Percentiles rank a stretch among this genome's conserved stretches.
These are phyloP conservation scores for Chrysopogon serrulatus DNA, from an alignment of 176 grass and related monocot species.

Conservation along the genomic window DNA sequence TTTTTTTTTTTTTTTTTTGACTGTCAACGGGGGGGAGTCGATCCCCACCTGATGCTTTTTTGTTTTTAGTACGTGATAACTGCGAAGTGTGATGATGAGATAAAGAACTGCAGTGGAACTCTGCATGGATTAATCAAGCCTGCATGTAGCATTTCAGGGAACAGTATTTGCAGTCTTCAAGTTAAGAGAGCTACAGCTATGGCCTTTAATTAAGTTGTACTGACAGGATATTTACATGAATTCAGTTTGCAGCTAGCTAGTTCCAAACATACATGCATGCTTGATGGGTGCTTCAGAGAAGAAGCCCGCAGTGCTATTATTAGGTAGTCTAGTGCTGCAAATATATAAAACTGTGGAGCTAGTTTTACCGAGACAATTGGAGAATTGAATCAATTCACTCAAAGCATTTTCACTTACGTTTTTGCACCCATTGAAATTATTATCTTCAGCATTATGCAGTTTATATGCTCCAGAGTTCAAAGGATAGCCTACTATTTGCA, in stretches of 20 bases:
- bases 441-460: too few relatives aligned
- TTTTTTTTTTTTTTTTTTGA: too few relatives aligned
- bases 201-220: background rate
- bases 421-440: too few relatives aligned
- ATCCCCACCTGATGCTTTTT: background rate
- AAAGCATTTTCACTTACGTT: too few relatives aligned
- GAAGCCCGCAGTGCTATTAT: background rate
- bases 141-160: background rate
- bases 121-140: background rate
- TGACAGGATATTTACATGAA: background rate
- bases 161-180: background rate
- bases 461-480: too few relatives aligned
- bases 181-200: background rate
- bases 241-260: background rate
- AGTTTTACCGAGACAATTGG: too few relatives aligned
- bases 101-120: background rate
- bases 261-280: background rate
- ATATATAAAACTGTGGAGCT: too few relatives aligned
- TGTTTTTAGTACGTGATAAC: background rate
- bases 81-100: background rate
- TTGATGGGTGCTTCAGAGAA: too few relatives aligned
- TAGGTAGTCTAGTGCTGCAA: background rate
- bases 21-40: too few relatives aligned
- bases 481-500: too few relatives aligned
- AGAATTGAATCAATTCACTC: too few relatives aligned